phyloP scores from a whole-genome alignment of 805 yeast genomes.

The Pichia exigua region DNA sequence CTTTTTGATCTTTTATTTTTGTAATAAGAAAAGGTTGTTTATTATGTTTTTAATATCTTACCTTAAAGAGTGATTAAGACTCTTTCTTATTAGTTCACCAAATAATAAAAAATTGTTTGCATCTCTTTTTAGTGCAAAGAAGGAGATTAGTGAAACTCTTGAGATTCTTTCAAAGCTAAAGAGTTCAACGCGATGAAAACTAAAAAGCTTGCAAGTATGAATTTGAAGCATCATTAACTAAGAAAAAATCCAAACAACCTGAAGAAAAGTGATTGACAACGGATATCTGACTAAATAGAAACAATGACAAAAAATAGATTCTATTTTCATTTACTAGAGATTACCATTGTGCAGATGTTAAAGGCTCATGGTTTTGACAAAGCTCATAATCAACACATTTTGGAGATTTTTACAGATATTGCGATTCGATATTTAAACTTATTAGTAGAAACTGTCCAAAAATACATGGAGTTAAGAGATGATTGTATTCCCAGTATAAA shows the following conservation, averaged over 20 bases:
- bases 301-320: slow-evolving; percentile 21
- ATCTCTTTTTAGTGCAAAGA: no score
- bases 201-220: background rate
- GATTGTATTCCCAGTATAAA: slow-evolving; percentile 36
- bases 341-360: slow-evolving; percentile 44
- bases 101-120: no score
- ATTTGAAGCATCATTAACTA: background rate
- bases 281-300: background rate
- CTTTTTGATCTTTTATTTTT: no score
- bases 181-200: background rate
- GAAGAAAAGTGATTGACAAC: background rate
- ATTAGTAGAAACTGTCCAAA: slow-evolving; percentile 42
- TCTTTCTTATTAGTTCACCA: no score
- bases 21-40: no score
- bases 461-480: slow-evolving; percentile 40
- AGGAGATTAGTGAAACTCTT: no score
- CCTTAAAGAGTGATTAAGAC: no score
- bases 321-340: slow-evolving; percentile 25
- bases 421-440: slow-evolving; percentile 55
- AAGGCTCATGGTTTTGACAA: slow-evolving; percentile 80
- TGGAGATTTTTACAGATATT: slow-evolving; percentile 74
- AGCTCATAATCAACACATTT: slow-evolving; percentile 52
- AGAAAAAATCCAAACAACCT: background rate
- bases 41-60: no score
- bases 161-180: no score